phyloP scores from a whole-genome alignment of 2,329 filamentous ascomycete genomes.

The Alternaria infectoria region DNA sequence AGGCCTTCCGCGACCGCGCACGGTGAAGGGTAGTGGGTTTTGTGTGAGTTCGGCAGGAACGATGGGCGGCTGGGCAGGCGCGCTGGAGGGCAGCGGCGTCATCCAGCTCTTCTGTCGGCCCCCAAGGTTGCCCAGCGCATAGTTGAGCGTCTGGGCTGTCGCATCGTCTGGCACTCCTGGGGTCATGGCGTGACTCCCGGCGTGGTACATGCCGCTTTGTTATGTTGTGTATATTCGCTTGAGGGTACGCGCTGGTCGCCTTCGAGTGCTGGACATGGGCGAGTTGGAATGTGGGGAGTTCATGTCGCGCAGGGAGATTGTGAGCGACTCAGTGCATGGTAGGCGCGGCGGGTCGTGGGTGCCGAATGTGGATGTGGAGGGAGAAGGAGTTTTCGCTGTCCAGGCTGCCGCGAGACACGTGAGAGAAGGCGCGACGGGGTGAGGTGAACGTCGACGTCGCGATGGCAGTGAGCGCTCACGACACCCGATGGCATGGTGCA shows the following conservation, averaged over 20 bases:
- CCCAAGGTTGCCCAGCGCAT: constrained; percentile 39
- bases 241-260: neutral
- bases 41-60: neutral
- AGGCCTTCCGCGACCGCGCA: constrained; percentile 17
- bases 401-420: neutral
- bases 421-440: neutral
- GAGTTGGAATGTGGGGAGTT: constrained; percentile 20
- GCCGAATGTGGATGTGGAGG: neutral
- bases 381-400: neutral
- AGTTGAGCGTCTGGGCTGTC: constrained; percentile 31
- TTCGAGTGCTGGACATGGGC: constrained; percentile 12
- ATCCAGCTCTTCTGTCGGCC: constrained; percentile 44
- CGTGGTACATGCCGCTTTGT: neutral
- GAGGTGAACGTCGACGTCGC: neutral
- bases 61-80: neutral
- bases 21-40: constrained; percentile 3
- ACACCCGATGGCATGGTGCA: neutral
- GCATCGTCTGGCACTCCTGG: constrained; percentile 11
- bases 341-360: neutral
- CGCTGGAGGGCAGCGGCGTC: constrained; percentile 6
- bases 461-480: neutral
- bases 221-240: neutral
- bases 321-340: neutral
- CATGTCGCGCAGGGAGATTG: constrained; percentile 18
- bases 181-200: constrained; percentile 14